These are phyloP conservation scores for Metrosideros polymorpha DNA, from an alignment of 441 rosid species.

Conservation along the genomic window DNA sequence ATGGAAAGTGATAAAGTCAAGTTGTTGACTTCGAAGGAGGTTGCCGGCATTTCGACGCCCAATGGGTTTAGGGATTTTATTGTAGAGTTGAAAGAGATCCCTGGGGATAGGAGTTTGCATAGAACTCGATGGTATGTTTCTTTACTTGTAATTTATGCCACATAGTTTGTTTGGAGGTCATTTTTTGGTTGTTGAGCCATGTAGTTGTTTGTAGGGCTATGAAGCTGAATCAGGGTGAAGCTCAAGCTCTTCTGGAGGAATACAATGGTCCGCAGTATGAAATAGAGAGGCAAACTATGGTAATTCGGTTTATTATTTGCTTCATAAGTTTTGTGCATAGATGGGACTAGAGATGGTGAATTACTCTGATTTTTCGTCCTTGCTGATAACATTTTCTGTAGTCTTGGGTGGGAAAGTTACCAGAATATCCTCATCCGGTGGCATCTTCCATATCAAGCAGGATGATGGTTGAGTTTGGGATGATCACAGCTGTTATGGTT, in stretches of 20 bases:
- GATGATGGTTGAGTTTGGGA: conserved; percentile 89
- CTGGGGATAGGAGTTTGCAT: conserved; percentile 76
- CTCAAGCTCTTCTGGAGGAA: conserved; percentile 53
- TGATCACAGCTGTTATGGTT: conserved; percentile 80
- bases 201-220: conserved; percentile 51
- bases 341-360: neutral
- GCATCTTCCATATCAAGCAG: conserved; percentile 96
- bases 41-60: conserved; percentile 9
- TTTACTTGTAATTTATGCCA: neutral
- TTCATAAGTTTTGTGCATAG: neutral
- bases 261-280: conserved; percentile 63
- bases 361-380: neutral
- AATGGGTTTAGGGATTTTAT: conserved; percentile 40
- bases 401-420: conserved; percentile 71
- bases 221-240: conserved; percentile 54
- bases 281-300: conserved; percentile 69
- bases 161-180: neutral
- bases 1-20: conserved; percentile 57
- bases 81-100: conserved; percentile 80
- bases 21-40: conserved; percentile 69
- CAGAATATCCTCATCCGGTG: conserved; percentile 78
- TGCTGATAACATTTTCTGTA: conserved; percentile 17
- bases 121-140: conserved; percentile 72
- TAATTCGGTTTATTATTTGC: conserved; percentile 11
- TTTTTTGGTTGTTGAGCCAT: neutral